Conservation (phyloP, 2,329 filamentous ascomycete genomes). For the Teratosphaeria viscida region DNA sequence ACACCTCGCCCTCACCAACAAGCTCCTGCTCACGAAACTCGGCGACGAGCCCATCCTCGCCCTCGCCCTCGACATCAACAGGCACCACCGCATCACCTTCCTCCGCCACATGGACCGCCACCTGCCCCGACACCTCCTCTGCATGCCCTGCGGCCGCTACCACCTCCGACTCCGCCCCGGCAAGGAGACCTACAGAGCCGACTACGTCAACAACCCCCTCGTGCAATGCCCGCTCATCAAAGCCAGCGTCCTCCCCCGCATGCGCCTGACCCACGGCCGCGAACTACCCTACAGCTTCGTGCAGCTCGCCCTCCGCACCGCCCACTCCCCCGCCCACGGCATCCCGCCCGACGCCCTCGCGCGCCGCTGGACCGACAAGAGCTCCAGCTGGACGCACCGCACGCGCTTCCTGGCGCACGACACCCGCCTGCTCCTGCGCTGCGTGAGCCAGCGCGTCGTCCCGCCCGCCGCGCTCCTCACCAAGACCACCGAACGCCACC, state of each 20-base stretch:
- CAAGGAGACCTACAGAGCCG: constrained; percentile 43
- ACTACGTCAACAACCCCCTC: constrained; percentile 45
- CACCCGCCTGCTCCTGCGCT: constrained; percentile 47
- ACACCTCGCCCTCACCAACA: constrained; percentile 40
- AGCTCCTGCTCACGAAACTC: constrained; percentile 35
- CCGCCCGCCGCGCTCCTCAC: constrained; percentile 37
- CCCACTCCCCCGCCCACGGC: constrained; percentile 39
- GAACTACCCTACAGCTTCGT: constrained; percentile 49
- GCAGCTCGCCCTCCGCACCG: constrained; percentile 45
- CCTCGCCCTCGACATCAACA: constrained; percentile 35
- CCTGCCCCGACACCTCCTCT: constrained; percentile 48
- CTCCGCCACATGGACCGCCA: constrained; percentile 40
- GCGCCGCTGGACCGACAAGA: constrained; percentile 44
- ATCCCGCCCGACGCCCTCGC: constrained; percentile 37
- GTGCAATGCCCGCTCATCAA: constrained; percentile 46
- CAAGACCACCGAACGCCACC: constrained; percentile 41
- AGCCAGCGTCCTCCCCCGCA: constrained; percentile 41
- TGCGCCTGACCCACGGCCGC: constrained; percentile 44
- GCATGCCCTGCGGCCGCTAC: constrained; percentile 47
- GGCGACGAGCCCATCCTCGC: constrained; percentile 30
- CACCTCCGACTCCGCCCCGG: constrained; percentile 45
- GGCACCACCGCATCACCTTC: constrained; percentile 39
- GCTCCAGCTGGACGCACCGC: constrained; percentile 44
- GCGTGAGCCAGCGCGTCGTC: constrained; percentile 45
- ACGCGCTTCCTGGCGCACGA: constrained; percentile 44